Conservation (phyloP, 768 basidiomycete species). For the Naganishia friedmannii region DNA sequence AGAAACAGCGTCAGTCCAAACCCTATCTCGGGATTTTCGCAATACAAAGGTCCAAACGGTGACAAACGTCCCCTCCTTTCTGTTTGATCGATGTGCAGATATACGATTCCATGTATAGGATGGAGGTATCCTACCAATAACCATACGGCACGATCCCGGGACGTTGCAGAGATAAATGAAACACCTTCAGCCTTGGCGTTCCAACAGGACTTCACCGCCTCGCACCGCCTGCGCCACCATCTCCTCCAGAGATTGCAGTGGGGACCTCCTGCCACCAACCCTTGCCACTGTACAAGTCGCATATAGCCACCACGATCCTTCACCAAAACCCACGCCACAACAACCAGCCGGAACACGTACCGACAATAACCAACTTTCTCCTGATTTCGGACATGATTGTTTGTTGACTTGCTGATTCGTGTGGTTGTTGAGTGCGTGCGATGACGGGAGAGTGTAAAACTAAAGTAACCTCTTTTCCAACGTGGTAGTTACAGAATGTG, state of each 20-base stretch:
- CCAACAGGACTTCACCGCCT: background rate
- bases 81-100: background rate
- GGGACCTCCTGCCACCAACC: background rate
- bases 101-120: background rate
- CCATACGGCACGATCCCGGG: background rate
- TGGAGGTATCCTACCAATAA: background rate
- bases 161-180: background rate
- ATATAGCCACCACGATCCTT: too few species aligned
- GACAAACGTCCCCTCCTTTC: background rate
- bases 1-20: background rate
- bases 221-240: background rate
- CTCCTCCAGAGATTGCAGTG: too few species aligned
- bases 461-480: background rate
- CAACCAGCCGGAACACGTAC: slow-evolving; percentile 50
- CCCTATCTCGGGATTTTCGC: background rate
- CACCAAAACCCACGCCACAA: background rate
- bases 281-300: background rate
- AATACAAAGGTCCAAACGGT: background rate
- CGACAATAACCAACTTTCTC: slow-evolving; percentile 97
- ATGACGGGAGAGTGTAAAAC: background rate
- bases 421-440: background rate
- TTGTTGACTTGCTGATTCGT: slow-evolving; percentile 9
- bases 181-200: background rate
- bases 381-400: slow-evolving; percentile 86
- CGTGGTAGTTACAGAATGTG: background rate